Base-by-base conservation (phyloP, 805 yeast species). In the Brettanomyces nanus region DNA sequence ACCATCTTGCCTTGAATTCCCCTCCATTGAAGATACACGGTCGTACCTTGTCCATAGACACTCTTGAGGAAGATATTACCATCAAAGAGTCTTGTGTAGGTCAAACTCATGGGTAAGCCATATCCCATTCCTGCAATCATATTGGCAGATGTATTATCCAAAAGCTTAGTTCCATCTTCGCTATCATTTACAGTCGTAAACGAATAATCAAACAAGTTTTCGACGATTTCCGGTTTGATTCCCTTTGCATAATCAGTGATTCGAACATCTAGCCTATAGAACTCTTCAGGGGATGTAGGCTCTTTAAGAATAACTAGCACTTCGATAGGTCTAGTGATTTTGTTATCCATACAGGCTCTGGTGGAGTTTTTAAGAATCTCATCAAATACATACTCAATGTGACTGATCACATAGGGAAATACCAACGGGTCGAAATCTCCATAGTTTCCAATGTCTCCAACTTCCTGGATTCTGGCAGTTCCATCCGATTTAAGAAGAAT, bases 81-180 rank as follows among this genome's bases (percentile, higher is more conserved):
- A 30, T 80, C 81, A 54, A 83, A 81, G 53, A 80, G 69, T 51
- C 77, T 83, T 22, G 81, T 76, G 49, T 83, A 83, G 0, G 85
- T 81, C 48, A 75, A 65, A 43, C 89, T 83, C 44, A 90, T 63
- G 5, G 97, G 97, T 39, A 90, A 60, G 0, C 98, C 98, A 54
- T 86, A 90, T 1, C 97, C 97, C 84, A 92, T 83, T 0, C 98
- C 98, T 0, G 97, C 95, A 26, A 90, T 76, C 6, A 71, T 65
- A 49, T 72, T 72, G 6, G 58, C 56, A 28, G 48, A 73, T 2
- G 80, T 78, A 21, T 73, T 73, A 49, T 82, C 81, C 39, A 78
- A 59, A 0, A 84, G 77, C 49, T 72, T 71, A 49, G 71, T 72
- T 28, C 74, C 66, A 41, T 75, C 81, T 17, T 68, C 66, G 11